Conservation (phyloP, 139 green algal genomes). For the Tetraselmis chui region DNA sequence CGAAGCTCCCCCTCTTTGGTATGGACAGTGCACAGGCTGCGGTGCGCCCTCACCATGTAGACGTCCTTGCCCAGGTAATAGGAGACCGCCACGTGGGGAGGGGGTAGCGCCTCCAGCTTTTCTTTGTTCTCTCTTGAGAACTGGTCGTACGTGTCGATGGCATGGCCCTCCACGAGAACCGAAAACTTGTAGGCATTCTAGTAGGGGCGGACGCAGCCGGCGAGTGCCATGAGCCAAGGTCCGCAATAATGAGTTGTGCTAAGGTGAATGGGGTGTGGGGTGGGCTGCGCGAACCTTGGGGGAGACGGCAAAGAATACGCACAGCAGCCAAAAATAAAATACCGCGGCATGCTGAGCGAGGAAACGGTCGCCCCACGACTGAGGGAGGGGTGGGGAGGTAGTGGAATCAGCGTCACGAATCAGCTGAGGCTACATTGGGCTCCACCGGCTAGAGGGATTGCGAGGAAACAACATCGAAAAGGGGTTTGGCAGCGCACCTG, state of each 20-base stretch:
- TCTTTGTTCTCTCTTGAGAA: neutral
- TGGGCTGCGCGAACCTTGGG: constrained; percentile 7
- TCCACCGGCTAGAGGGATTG: too few species aligned
- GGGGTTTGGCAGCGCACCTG: neutral
- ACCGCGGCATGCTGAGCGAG: constrained; percentile 24
- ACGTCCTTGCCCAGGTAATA: constrained; percentile 3
- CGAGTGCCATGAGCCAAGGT: too few species aligned
- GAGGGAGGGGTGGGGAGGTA: too few species aligned
- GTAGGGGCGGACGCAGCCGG: neutral
- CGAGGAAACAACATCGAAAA: neutral
- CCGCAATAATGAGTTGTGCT: too few species aligned
- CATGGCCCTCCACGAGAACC: constrained; percentile 44
- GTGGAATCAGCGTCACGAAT: too few species aligned
- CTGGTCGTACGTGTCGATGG: constrained; percentile 9
- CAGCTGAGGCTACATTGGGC: too few species aligned
- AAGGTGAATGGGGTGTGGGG: too few species aligned
- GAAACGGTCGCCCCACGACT: constrained; percentile 31
- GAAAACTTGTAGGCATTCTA: constrained; percentile 44
- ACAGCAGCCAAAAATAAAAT: constrained; percentile 22
- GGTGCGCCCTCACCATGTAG: too few species aligned
- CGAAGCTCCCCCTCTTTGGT: too few species aligned
- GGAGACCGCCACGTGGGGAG: constrained; percentile 1
- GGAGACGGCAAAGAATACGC: constrained; percentile 25
- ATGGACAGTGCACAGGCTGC: too few species aligned
- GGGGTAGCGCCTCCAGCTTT: neutral